Evolutionary conservation across 805 yeast genomes (phyloP).

Genomic region (Cyberlindnera meyerae): DNA sequence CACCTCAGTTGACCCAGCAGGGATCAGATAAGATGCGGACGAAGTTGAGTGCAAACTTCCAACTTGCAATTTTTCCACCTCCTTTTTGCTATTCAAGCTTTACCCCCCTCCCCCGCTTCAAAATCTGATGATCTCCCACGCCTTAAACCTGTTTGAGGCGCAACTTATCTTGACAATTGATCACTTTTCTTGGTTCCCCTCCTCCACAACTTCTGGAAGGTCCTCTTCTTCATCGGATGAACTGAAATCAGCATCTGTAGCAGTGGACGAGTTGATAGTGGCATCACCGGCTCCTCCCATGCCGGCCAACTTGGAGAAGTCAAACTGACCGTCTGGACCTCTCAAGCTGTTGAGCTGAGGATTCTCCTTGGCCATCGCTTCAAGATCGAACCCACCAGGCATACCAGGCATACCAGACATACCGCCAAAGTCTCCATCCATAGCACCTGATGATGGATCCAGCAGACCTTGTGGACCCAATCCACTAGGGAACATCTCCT

Average conservation of each 20-base stretch:
- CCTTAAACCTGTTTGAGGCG: too few relatives aligned
- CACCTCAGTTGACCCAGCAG: too few relatives aligned
- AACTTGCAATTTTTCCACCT: too few relatives aligned
- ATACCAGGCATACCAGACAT: conserved; percentile 21
- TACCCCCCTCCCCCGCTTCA: too few relatives aligned
- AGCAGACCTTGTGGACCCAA: conserved; percentile 28
- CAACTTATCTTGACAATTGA: too few relatives aligned
- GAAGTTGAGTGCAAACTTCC: too few relatives aligned
- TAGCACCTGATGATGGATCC: conserved; percentile 21
- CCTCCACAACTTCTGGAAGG: too few relatives aligned
- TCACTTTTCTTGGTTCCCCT: too few relatives aligned
- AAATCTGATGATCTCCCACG: too few relatives aligned
- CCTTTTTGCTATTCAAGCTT: too few relatives aligned
- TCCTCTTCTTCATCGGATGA: conserved; percentile 31
- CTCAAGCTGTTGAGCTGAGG: conserved; percentile 15
- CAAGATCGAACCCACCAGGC: conserved; percentile 19
- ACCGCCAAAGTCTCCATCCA: conserved; percentile 25
- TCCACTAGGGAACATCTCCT: conserved; percentile 19
- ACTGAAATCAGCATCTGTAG: conserved; percentile 26
- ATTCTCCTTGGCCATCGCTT: conserved; percentile 12
- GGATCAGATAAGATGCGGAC: too few relatives aligned
- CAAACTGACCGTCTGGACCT: conserved; percentile 21
- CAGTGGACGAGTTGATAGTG: conserved; percentile 6
- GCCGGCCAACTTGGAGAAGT: conserved; percentile 27
- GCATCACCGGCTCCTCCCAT: conserved; percentile 9